These are phyloP conservation scores for Lonicera japonica DNA, from an alignment of 129 eudicot species.

Conservation along the genomic window DNA sequence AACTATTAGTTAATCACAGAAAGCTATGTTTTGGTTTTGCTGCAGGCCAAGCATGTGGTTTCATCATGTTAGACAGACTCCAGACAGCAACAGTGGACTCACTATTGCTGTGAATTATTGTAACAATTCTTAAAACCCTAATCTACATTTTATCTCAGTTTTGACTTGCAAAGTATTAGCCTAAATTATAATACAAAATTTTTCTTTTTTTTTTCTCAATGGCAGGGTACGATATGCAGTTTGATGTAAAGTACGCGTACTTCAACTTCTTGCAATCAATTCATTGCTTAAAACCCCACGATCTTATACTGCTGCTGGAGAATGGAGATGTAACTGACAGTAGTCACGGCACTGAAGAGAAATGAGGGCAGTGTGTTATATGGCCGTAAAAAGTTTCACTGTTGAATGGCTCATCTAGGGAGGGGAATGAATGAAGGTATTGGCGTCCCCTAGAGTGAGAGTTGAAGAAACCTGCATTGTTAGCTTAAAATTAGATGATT, in stretches of 20 bases:
- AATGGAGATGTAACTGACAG: conserved; percentile 14
- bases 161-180: neutral
- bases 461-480: too few relatives aligned
- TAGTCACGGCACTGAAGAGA: conserved; percentile 11
- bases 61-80: conserved; percentile 89
- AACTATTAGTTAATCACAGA: too few relatives aligned
- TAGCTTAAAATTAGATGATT: too few relatives aligned
- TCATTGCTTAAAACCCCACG: conserved; percentile 10
- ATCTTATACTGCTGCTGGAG: conserved; percentile 5
- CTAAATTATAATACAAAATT: neutral
- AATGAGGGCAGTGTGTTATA: neutral
- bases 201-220: neutral
- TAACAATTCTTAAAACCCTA: conserved; percentile 14
- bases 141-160: neutral
- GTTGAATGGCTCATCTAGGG: neutral
- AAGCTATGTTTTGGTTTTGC: conserved; percentile 5
- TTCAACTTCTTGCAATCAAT: conserved; percentile 88
- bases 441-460: too few relatives aligned
- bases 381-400: neutral
- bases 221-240: conserved; percentile 98
- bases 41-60: conserved; percentile 99
- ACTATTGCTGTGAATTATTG: conserved; percentile 91
- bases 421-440: too few relatives aligned
- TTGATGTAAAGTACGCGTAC: conserved; percentile 90
- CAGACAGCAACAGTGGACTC: conserved; percentile 54